Evolutionary conservation across 2,329 filamentous ascomycete species (phyloP), one percentile per base, ranked within the genome.

Genomic region (Ophiosphaerella korrae): DNA sequence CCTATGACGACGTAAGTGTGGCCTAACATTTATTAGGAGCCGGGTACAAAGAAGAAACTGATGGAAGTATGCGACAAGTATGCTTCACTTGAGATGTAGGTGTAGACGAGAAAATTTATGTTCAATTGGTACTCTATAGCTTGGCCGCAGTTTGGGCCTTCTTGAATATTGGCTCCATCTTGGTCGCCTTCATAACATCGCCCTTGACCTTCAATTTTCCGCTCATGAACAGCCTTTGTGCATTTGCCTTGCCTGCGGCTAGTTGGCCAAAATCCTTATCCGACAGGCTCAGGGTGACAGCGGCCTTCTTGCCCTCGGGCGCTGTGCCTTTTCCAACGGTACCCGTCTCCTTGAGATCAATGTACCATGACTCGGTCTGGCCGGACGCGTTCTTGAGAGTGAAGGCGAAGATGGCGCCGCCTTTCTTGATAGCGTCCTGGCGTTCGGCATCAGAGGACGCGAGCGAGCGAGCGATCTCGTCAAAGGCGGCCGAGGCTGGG

Each of bases 191-290:
- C 93, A 97, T 97, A 55, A 97, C 86, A 75, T 97, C 92, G 58
- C 94, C 94, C 85, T 92, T 95, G 74, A 97, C 85, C 89, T 97
- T 99, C 72, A 99, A 82, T 83, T 96, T 97, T 68, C 94, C 94
- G n/a, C 85, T 85, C 93, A 99, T 97, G 80, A 97, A 97, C 59
- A 99, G 80, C 65, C 88, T 87, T 82, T 99, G 94, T 50, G 94
- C 92, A 72, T 97, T 96, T 66, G 90, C 91, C 81, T 95, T 91
- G 73, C 94, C 94, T 33, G 81, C 70, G 47, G 96, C 87, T 60
- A 99, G 84, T 73, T 88, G 87, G 61, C 80, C 85, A 72, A 99
- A 99, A 77, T 97, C 91, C 50, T 85, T 84, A 57, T 99, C 94
- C 53, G 87, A 89, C 62, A 97, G 84, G 5, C 82, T 75, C 39